Percentiles rank a stretch among this genome's conserved stretches.
Evolutionary conservation across 108 stramenopile genomes (phyloP).

Genomic region (Parietichytrium sp.): DNA sequence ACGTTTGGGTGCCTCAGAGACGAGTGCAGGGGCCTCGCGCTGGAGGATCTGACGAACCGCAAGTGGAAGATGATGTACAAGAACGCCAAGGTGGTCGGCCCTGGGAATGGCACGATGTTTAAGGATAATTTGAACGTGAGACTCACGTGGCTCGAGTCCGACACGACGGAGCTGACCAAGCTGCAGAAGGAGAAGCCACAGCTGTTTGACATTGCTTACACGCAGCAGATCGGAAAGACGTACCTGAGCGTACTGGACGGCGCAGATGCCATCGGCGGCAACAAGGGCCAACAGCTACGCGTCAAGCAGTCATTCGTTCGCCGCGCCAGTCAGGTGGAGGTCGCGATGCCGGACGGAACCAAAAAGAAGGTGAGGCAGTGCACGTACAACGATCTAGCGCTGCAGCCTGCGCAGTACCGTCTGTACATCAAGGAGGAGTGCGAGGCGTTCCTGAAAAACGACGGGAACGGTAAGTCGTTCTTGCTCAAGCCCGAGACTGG

Average conservation of each 20-base stretch:
- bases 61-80: slow-evolving; percentile 39
- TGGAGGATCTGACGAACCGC: slow-evolving; percentile 18
- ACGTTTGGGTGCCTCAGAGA: slow-evolving; percentile 33
- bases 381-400: slow-evolving; percentile 10
- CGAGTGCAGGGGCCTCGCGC: slow-evolving; percentile 33
- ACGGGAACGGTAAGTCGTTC: slow-evolving; percentile 19
- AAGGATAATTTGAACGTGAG: slow-evolving; percentile 3
- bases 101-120: neutral
- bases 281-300: slow-evolving; percentile 37
- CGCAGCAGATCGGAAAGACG: neutral
- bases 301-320: slow-evolving; percentile 19
- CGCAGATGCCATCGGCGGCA: slow-evolving; percentile 29
- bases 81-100: slow-evolving; percentile 33
- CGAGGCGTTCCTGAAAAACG: slow-evolving; percentile 15
- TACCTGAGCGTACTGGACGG: slow-evolving; percentile 35
- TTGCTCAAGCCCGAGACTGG: slow-evolving; percentile 36
- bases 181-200: slow-evolving; percentile 11
- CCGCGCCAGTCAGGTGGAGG: neutral
- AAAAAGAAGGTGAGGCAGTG: too few species aligned
- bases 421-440: slow-evolving; percentile 36
- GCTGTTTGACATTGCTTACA: slow-evolving; percentile 20
- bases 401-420: slow-evolving; percentile 37
- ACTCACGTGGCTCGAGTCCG: slow-evolving; percentile 27
- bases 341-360: too few species aligned
- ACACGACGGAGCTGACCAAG: slow-evolving; percentile 28